Conservation (phyloP, 306 rosid species). For the Rubus idaeus region DNA sequence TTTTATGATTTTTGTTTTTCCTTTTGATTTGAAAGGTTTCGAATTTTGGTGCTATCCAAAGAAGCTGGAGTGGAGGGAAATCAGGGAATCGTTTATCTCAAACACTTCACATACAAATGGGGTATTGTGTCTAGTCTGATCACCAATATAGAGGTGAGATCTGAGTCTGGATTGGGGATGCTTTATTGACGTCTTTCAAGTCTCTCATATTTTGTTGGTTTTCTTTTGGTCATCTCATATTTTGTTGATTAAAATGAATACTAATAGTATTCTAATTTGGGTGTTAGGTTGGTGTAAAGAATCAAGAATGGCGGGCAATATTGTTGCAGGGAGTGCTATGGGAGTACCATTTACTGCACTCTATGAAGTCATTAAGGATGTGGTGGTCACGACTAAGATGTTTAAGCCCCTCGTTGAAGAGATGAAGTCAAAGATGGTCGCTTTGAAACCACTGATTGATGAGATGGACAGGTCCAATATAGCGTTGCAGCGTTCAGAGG, state of each 20-base stretch:
- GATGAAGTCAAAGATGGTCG: background rate
- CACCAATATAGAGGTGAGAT: background rate
- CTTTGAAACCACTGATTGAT: slow-evolving; percentile 17
- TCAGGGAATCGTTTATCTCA: no score
- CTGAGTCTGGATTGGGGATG: background rate
- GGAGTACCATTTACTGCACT: background rate
- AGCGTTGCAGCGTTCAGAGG: slow-evolving; percentile 27
- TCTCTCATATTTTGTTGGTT: no score
- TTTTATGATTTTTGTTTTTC: no score
- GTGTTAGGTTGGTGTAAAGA: background rate
- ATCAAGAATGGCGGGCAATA: slow-evolving; percentile 2
- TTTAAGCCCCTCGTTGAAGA: background rate
- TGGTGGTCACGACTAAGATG: slow-evolving; percentile 1
- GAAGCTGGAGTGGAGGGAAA: no score
- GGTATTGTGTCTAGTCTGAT: background rate
- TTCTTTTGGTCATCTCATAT: no score
- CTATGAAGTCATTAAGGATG: slow-evolving; percentile 5
- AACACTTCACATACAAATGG: no score
- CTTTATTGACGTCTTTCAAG: no score
- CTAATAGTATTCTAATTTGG: background rate
- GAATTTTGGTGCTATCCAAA: no score
- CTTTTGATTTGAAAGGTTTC: no score
- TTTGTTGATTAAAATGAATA: background rate
- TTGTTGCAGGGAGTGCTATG: background rate
- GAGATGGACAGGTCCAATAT: slow-evolving; percentile 24